These are phyloP conservation scores for Botrytis byssoidea DNA, from an alignment of 2,329 filamentous ascomycete genomes.

Conservation along the genomic window DNA sequence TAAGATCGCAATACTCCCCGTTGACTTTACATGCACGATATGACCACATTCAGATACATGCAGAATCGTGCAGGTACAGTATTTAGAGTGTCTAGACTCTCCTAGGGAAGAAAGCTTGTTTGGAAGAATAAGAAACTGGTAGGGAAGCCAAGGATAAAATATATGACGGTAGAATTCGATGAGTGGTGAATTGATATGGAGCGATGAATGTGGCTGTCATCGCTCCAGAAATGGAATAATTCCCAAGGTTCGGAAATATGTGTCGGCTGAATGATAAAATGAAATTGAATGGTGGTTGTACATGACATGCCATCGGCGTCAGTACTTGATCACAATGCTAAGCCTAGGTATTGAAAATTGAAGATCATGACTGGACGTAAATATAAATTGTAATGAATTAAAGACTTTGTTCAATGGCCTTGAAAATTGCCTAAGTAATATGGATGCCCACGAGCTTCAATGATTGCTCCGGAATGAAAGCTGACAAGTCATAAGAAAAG, in stretches of 20 bases:
- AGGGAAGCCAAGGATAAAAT: conserved; percentile 4
- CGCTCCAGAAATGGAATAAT: neutral
- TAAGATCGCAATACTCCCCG: neutral
- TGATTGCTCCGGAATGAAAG: conserved; percentile 19
- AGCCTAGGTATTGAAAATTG: neutral
- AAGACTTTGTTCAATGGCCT: neutral
- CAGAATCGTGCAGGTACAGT: conserved; percentile 20
- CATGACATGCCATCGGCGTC: neutral
- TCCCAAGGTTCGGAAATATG: neutral
- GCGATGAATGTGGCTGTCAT: conserved; percentile 10
- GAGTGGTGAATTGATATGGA: neutral
- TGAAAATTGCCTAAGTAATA: neutral
- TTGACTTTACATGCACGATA: conserved; percentile 11
- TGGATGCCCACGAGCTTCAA: conserved; percentile 6
- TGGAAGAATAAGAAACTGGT: neutral
- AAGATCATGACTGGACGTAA: neutral
- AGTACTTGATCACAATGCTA: neutral
- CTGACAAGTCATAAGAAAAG: conserved; percentile 20
- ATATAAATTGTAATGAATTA: neutral
- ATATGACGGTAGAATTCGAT: neutral
- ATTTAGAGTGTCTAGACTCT: neutral
- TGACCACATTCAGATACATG: conserved; percentile 13
- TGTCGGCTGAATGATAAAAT: neutral
- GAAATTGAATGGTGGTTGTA: neutral
- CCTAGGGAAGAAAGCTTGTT: conserved; percentile 6